Percentiles rank a stretch among this genome's conserved stretches.
phyloP scores from a whole-genome alignment of 1,139 yeast genomes.

The Yamadazyma trypodendri region DNA sequence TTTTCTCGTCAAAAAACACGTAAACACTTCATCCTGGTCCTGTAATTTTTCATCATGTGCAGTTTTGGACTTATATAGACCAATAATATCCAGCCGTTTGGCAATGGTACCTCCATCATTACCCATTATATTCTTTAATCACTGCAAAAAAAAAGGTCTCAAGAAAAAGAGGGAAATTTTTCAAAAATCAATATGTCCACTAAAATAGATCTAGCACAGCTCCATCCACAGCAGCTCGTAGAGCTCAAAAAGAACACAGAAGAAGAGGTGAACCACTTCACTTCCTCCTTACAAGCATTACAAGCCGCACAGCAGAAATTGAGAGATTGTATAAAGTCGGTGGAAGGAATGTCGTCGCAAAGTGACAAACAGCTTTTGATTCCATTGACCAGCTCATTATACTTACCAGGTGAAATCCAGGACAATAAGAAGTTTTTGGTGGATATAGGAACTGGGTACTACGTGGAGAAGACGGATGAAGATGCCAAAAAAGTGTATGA shows the following conservation, averaged over 20 bases:
- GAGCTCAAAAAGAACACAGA: slow-evolving; percentile 85
- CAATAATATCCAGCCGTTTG: slow-evolving; percentile 41
- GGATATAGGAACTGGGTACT: slow-evolving; percentile 96
- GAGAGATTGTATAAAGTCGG: slow-evolving; percentile 74
- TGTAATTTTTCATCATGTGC: slow-evolving; percentile 38
- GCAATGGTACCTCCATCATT: slow-evolving; percentile 55
- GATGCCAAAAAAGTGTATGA: slow-evolving; percentile 77
- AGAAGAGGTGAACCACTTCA: slow-evolving; percentile 81
- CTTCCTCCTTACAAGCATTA: slow-evolving; percentile 80
- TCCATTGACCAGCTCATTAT: slow-evolving; percentile 85
- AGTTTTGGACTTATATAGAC: slow-evolving; percentile 23
- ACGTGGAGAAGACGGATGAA: slow-evolving; percentile 70
- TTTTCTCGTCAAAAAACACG: slow-evolving; percentile 30
- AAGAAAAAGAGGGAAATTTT: background rate
- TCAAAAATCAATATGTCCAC: slow-evolving; percentile 12
- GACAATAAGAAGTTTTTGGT: slow-evolving; percentile 74
- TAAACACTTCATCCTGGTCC: slow-evolving; percentile 17
- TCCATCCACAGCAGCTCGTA: slow-evolving; percentile 79
- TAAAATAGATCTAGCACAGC: slow-evolving; percentile 59
- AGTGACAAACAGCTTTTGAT: slow-evolving; percentile 60
- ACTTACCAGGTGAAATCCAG: slow-evolving; percentile 77
- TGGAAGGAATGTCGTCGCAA: slow-evolving; percentile 53
- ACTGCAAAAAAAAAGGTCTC: background rate
- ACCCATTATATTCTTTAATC: slow-evolving; percentile 28
- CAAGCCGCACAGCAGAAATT: slow-evolving; percentile 82